Base-by-base conservation (phyloP, 352 stramenopile species). In the Phytophthora cryptogea region DNA sequence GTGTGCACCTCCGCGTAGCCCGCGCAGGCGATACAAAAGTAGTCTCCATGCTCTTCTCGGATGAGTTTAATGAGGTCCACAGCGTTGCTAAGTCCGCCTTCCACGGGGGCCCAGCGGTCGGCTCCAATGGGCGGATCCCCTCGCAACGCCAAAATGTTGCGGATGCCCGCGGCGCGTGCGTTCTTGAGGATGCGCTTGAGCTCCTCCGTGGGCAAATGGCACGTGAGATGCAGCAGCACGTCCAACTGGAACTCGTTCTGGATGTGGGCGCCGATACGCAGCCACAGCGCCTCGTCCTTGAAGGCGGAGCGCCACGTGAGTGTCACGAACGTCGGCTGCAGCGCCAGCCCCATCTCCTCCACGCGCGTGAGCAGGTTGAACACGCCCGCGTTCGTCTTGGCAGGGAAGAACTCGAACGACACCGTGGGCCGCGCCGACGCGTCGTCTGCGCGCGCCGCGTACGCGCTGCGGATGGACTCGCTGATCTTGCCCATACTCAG, bases 111-210 rank as follows among this genome's bases (percentile, higher is more conserved):
- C 83, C 82, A 92, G 48, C 74, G 75, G 54, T 96, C 94, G 54
- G 98, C 74, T 51, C 96, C 97, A 48, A 93, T 94, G 17, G 95
- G 92, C 42, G 97, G 95, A 70, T 99, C 96, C 49, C 97, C 97
- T 39, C 97, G 91, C 47, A 99, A 74, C 16, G 97, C 97, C 23
- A 99, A 78, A 70, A 99, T 99, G 81, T 99, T 99, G 45, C 86
- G 85, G 73, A 99, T 99, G 16, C 97, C 84, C 1, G 80, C 81
- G 27, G 78, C 80, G 16, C 80, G 82, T 10, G 83, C 84, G 50
- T 86, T 85, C 51, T 76, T 66, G 17, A 94, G 67, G 42, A 94
- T 80, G 14, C 73, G 51, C 59, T 83, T 83, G 58, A 92, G 68
- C 44, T 88, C 35, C 9, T 90, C 82, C 26, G 69, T 74, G 27